Base-by-base conservation (phyloP, 352 stramenopile genomes). In the Peronospora belbahrii region DNA sequence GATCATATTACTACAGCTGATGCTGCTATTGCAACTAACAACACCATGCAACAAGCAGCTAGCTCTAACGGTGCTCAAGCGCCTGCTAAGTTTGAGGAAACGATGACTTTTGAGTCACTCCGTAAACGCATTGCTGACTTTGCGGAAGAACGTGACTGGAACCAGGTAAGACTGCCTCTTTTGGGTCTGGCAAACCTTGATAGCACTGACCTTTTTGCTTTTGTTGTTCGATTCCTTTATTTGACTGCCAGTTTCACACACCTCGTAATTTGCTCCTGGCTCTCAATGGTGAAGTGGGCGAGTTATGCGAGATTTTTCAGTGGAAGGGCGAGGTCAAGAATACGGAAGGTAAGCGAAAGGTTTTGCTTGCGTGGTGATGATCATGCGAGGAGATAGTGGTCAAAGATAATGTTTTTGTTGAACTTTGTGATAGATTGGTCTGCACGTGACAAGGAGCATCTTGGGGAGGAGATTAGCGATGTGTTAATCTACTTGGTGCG, bases 401-500 rank as follows among this genome's bases (percentile, higher is more conserved):
- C 10, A 19, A 30, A 48, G 27, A n/a, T 37, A 20, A 15, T 4
- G n/a, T 33, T 31, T 56, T n/a, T 8, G 42, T 13, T 2, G 46
- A 15, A 32, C 35, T 25, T 48, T 38, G n/a, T 18, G 9, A 37
- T 47, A 83, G 81, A 83, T 42, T 94, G 68, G 77, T 78, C 63
- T 9, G 33, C 66, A 2, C 74, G 90, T 15, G 78, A 97, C 42
- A 66, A 88, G 11, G 81, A 93, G 41, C 92, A 98, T 46, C 52
- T 98, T 3, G 90, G 86, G 19, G 91, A 98, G 61, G 95, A 99
- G 69, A 76, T 99, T 18, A 96, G 93, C 15, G 95, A 99, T 68
- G 94, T 98, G 36, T 64, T 96, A 32, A 97, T 99, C 55, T 99
- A 99, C 54, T 65, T 97, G 10, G 74, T 98, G n/a, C 83, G 86